Percentiles rank a stretch among this genome's conserved stretches.
Conservation (phyloP, 139 green algal genomes). For the Chlamydomonas sphaeroides region DNA sequence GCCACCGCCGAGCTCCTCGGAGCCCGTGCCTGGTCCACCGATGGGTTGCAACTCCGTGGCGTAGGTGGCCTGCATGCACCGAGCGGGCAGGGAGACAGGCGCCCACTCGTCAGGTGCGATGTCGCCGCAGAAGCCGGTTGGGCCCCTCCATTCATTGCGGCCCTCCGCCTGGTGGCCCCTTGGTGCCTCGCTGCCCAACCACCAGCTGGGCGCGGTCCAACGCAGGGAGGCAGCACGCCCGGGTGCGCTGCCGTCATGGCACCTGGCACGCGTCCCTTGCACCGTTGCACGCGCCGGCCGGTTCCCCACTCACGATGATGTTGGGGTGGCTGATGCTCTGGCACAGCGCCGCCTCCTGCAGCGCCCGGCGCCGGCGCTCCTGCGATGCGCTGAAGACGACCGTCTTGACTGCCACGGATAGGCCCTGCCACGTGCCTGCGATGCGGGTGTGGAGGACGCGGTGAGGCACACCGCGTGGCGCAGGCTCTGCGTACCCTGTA, state of each 20-base stretch:
- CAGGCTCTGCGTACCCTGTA: no score
- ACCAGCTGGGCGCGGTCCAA: background rate
- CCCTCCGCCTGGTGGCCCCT: no score
- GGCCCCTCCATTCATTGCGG: no score
- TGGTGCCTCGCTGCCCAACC: no score
- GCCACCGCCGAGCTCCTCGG: no score
- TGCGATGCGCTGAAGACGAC: background rate
- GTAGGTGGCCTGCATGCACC: background rate
- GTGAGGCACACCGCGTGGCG: no score
- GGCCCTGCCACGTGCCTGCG: conserved; percentile 36
- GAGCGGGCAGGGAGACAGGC: no score
- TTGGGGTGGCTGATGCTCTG: conserved; percentile 25
- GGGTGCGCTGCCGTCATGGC: no score
- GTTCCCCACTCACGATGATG: background rate
- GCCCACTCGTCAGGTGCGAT: no score
- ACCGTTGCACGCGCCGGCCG: background rate
- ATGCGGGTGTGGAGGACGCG: no score
- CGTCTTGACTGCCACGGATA: conserved; percentile 39
- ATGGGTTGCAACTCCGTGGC: background rate
- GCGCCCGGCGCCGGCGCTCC: conserved; percentile 18
- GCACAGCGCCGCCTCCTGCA: conserved; percentile 50
- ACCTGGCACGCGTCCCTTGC: no score
- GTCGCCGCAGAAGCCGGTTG: no score
- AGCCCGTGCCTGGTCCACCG: background rate
- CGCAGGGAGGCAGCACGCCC: background rate